Percentiles rank a stretch among this genome's conserved stretches.
Conservation (phyloP, 1,284 basidiomycete genomes). For the Coriolopsis trogii region DNA sequence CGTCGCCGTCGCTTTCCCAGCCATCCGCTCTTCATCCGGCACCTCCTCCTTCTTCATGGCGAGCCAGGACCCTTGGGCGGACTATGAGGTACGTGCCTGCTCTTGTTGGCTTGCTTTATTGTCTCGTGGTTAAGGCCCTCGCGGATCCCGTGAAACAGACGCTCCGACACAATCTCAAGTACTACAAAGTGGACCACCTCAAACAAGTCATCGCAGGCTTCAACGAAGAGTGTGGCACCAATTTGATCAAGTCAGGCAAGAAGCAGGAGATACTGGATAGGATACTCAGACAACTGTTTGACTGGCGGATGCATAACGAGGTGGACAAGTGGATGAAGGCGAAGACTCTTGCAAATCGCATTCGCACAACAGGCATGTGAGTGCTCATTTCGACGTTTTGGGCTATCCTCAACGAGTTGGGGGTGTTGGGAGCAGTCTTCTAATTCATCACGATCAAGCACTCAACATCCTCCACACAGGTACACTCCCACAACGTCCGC, state of each 20-base stretch:
- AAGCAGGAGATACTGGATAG: constrained; percentile 84
- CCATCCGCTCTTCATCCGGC: constrained; percentile 15
- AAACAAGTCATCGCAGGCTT: constrained; percentile 74
- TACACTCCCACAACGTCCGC: background rate
- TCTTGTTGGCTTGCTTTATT: background rate
- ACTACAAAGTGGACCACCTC: constrained; percentile 76
- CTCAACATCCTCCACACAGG: background rate
- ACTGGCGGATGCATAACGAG: constrained; percentile 56
- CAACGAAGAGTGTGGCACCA: constrained; percentile 72
- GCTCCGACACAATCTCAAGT: constrained; percentile 48
- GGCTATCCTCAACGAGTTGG: no score
- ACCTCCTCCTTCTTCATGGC: constrained; percentile 40
- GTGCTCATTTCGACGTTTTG: constrained; percentile 34
- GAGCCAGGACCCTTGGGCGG: constrained; percentile 53
- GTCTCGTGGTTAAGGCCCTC: background rate
- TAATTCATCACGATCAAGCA: no score
- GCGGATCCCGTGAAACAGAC: constrained; percentile 36
- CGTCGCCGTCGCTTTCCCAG: constrained; percentile 9
- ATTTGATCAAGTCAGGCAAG: constrained; percentile 76
- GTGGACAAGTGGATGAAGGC: constrained; percentile 69
- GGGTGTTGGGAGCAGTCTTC: no score
- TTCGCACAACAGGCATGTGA: constrained; percentile 60
- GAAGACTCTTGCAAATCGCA: constrained; percentile 61
- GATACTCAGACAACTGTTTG: constrained; percentile 56
- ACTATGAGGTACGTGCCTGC: constrained; percentile 57